phyloP scores from a whole-genome alignment of 2,329 filamentous ascomycete species.

The Sarocladium brachiariae region DNA sequence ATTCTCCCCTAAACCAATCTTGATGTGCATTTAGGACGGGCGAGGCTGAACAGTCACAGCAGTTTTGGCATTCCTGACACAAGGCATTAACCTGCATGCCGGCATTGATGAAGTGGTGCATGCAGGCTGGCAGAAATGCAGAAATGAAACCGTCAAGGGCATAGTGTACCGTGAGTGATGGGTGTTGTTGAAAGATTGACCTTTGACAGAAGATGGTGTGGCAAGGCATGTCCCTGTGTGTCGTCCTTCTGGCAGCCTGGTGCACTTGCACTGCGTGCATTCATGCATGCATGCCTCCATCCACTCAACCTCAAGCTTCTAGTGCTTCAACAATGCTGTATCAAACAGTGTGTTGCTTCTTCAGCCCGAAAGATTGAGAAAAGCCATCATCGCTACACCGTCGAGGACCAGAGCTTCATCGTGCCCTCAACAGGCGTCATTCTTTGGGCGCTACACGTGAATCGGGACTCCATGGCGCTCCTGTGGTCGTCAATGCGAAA shows the following conservation, averaged over 20 bases:
- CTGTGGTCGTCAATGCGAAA: conserved; percentile 6
- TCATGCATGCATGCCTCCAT: background rate
- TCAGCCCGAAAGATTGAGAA: background rate
- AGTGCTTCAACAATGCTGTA: too few relatives aligned
- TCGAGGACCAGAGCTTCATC: background rate
- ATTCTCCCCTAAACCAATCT: too few relatives aligned
- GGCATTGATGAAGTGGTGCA: background rate
- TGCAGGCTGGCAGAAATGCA: background rate
- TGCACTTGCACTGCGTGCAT: background rate
- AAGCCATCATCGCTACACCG: background rate
- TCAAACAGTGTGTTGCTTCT: too few relatives aligned
- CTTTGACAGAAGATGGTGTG: too few relatives aligned
- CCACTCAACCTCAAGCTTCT: background rate
- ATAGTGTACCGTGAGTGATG: too few relatives aligned
- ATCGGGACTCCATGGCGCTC: background rate
- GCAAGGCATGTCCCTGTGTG: too few relatives aligned
- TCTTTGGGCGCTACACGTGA: conserved; percentile 4
- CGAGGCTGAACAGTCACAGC: background rate
- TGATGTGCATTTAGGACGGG: background rate
- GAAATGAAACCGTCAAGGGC: background rate
- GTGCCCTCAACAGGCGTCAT: background rate
- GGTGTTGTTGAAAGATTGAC: too few relatives aligned
- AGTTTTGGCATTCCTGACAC: background rate
- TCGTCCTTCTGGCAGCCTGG: background rate
- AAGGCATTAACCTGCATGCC: background rate